These are phyloP conservation scores for Tetragonia tetragonoides DNA, from an alignment of 148 eudicot species.

Conservation along the genomic window DNA sequence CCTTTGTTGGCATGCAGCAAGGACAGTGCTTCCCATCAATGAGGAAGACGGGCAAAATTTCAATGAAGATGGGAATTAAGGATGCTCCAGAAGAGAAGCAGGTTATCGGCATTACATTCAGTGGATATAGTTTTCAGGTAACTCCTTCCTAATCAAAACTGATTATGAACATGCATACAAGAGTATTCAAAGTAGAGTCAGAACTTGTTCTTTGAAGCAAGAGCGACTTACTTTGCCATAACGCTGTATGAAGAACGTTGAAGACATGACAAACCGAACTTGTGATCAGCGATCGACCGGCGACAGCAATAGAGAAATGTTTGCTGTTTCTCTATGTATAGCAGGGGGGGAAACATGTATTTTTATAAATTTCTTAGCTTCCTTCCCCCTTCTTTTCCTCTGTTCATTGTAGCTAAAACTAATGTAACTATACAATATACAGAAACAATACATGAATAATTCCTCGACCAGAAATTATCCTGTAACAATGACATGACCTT, in stretches of 20 bases:
- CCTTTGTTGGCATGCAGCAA: no score
- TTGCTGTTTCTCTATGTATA: background rate
- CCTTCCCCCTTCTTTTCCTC: background rate
- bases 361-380: background rate
- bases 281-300: no score
- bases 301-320: background rate
- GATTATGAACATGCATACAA: no score
- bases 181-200: no score
- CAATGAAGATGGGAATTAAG: no score
- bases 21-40: no score
- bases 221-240: background rate
- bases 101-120: no score
- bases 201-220: no score
- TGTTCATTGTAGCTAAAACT: background rate
- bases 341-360: background rate
- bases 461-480: slow-evolving; percentile 19
- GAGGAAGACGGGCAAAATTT: no score
- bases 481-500: slow-evolving; percentile 11
- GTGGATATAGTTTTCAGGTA: no score
- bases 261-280: background rate
- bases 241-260: background rate
- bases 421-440: slow-evolving; percentile 20
- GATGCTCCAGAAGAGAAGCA: no score
- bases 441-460: slow-evolving; percentile 22
- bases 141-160: no score